Conservation (phyloP, 2,329 filamentous ascomycete genomes). For the Periconia sp. region DNA sequence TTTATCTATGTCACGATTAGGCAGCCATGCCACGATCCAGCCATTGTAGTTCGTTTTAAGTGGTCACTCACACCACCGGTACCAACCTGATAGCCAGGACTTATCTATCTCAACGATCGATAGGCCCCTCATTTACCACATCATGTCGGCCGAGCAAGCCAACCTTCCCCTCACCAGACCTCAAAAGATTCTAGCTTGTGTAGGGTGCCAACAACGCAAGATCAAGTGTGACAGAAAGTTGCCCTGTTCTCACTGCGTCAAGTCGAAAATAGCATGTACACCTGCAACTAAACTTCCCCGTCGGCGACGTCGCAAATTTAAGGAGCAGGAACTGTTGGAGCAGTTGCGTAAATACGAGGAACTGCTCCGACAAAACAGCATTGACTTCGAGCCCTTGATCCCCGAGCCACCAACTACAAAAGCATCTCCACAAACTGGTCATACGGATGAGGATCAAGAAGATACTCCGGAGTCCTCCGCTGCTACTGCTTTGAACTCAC, state of each 20-base stretch:
- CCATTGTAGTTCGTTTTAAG: no score
- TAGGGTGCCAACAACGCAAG: slow-evolving; percentile 65
- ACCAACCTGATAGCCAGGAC: not conserved
- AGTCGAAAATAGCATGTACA: slow-evolving; percentile 33
- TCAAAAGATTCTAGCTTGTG: slow-evolving; percentile 58
- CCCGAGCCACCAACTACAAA: slow-evolving; percentile 25
- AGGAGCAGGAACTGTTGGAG: slow-evolving; percentile 70
- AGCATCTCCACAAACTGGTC: slow-evolving; percentile 10
- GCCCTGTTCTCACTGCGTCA: slow-evolving; percentile 39
- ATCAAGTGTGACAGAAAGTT: slow-evolving; percentile 42
- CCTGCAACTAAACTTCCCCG: slow-evolving; percentile 51
- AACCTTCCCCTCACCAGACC: not conserved
- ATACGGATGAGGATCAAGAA: slow-evolving; percentile 4
- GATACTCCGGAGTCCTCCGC: slow-evolving; percentile 5
- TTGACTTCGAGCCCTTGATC: slow-evolving; percentile 69
- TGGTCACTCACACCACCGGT: no score
- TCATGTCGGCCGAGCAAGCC: not conserved
- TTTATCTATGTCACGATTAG: no score
- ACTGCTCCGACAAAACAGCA: slow-evolving; percentile 65
- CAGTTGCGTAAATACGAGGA: slow-evolving; percentile 70
- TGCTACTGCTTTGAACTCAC: slow-evolving; percentile 24
- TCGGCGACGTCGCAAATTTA: slow-evolving; percentile 63
- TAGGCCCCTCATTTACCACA: not conserved
- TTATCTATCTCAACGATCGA: not conserved
- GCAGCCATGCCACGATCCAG: not conserved